phyloP scores from a whole-genome alignment of 306 rosid genomes.

The Notholithocarpus densiflorus region DNA sequence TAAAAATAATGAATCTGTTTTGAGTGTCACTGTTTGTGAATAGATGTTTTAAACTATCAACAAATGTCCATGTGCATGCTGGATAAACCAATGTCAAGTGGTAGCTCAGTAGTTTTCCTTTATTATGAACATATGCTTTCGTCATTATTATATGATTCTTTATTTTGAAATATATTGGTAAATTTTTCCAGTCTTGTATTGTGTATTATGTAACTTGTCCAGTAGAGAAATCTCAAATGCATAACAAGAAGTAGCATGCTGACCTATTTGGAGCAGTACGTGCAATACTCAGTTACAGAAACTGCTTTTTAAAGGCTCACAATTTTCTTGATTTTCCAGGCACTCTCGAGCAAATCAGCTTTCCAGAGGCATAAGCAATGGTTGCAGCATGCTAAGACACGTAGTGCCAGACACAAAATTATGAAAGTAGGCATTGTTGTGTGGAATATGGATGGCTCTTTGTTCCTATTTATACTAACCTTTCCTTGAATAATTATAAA shows the following conservation, averaged over 20 bases:
- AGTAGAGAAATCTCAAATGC: neutral
- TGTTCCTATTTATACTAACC: neutral
- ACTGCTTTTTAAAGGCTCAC: slow-evolving; percentile 23
- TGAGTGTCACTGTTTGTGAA: neutral
- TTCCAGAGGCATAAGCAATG: slow-evolving; percentile 97
- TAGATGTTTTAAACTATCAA: neutral
- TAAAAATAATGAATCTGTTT: too few species aligned
- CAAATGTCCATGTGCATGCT: neutral
- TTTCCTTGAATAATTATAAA: slow-evolving; percentile 19
- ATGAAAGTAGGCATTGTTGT: slow-evolving; percentile 67
- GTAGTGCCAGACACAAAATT: slow-evolving; percentile 97
- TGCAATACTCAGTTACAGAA: neutral
- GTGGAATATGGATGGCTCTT: slow-evolving; percentile 9
- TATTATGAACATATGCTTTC: neutral
- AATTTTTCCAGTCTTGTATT: neutral
- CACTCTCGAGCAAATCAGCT: slow-evolving; percentile 96
- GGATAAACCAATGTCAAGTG: neutral
- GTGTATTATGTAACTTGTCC: neutral
- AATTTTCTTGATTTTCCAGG: slow-evolving; percentile 45
- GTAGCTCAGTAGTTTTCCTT: neutral
- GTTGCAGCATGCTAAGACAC: slow-evolving; percentile 98
- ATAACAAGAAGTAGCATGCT: neutral
- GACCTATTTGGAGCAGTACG: neutral
- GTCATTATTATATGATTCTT: neutral
- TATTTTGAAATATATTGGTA: neutral